These are phyloP conservation scores for Peribolospora kevripleyi DNA, from an alignment of 768 basidiomycete species.

Conservation along the genomic window DNA sequence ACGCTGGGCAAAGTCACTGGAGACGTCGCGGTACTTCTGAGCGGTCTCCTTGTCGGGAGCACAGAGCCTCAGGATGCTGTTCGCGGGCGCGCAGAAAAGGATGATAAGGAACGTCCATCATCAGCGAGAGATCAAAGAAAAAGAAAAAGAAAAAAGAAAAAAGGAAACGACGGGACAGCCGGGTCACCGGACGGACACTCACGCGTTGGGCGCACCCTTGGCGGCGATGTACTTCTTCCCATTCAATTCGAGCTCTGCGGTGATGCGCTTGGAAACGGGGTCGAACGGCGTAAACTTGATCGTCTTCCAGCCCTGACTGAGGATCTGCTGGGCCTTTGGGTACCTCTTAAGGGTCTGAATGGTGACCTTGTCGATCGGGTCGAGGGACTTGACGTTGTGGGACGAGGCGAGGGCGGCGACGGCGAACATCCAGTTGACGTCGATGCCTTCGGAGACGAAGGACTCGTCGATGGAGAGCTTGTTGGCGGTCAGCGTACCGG, in stretches of 20 bases:
- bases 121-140: not conserved
- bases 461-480: slow-evolving; percentile 27
- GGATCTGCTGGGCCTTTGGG: slow-evolving; percentile 26
- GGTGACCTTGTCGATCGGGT: slow-evolving; percentile 30
- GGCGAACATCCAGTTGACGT: slow-evolving; percentile 19
- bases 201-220: slow-evolving; percentile 29
- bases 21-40: slow-evolving; percentile 19
- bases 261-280: slow-evolving; percentile 31
- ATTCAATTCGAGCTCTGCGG: slow-evolving; percentile 25
- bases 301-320: slow-evolving; percentile 25
- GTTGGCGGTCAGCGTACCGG: slow-evolving; percentile 29
- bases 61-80: slow-evolving; percentile 24
- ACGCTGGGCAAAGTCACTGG: slow-evolving; percentile 24
- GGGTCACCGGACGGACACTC: not conserved
- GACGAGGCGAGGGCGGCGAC: slow-evolving; percentile 28
- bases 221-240: slow-evolving; percentile 25
- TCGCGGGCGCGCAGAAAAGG: not conserved
- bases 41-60: slow-evolving; percentile 20
- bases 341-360: slow-evolving; percentile 23
- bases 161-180: not conserved
- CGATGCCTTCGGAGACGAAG: slow-evolving; percentile 17
- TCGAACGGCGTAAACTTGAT: slow-evolving; percentile 26
- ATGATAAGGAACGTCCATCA: no score
- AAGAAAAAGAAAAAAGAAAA: not conserved
- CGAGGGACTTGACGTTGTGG: slow-evolving; percentile 26